phyloP scores from a whole-genome alignment of 345 rosid species.

The Pugionium dolabratum region DNA sequence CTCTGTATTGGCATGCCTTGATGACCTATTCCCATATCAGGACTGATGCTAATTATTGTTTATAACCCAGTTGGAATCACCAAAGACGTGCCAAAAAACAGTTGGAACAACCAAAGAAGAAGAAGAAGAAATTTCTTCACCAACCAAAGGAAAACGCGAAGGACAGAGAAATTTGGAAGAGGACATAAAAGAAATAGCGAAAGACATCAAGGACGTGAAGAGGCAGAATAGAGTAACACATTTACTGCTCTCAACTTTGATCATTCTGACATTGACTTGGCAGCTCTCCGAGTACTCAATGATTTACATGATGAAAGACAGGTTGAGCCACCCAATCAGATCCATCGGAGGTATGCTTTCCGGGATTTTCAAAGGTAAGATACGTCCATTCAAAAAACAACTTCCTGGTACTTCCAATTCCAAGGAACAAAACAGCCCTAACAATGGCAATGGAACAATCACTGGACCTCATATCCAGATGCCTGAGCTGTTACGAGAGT shows the following conservation, averaged over 20 bases:
- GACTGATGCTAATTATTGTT: conserved; percentile 16
- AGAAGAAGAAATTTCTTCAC: conserved; percentile 14
- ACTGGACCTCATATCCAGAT: conserved; percentile 37
- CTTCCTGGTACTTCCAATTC: conserved; percentile 23
- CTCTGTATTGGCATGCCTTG: not conserved
- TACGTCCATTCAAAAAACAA: conserved; percentile 23
- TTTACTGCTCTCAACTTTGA: conserved; percentile 65
- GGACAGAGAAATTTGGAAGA: conserved; percentile 18
- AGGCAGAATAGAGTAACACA: conserved; percentile 73
- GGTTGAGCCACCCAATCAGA: conserved; percentile 64
- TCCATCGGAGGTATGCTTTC: conserved; percentile 52
- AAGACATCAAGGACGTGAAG: conserved; percentile 61
- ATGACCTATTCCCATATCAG: conserved; percentile 1
- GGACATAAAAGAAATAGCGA: conserved; percentile 48
- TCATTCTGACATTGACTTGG: conserved; percentile 68
- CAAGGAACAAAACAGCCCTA: conserved; percentile 12
- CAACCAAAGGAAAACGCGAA: conserved; percentile 19
- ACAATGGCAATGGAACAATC: conserved; percentile 26
- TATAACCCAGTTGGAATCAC: conserved; percentile 51
- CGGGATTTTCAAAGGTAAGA: conserved; percentile 43
- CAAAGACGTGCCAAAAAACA: conserved; percentile 26
- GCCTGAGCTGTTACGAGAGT: conserved; percentile 55
- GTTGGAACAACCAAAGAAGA: conserved; percentile 20
- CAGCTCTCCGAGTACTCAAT: conserved; percentile 76
- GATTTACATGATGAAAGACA: conserved; percentile 55